A percentile compares a stretch with the other conserved stretches of the same genome.
These are phyloP conservation scores for Phytopythium mirpurense DNA, from an alignment of 352 stramenopile genomes.

Conservation along the genomic window DNA sequence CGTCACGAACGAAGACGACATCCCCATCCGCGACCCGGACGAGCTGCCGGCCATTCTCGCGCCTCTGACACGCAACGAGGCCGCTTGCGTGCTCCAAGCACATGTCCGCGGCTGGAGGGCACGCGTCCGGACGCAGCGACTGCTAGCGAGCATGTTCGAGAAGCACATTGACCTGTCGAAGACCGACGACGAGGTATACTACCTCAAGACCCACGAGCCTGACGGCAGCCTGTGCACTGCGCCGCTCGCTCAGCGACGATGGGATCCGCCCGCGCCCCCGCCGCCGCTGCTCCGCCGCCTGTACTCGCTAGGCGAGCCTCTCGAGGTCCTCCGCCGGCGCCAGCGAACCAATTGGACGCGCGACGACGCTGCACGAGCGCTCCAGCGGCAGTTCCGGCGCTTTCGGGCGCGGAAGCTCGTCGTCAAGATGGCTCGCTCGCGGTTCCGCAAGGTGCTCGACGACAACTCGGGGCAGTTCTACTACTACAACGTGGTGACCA, in stretches of 20 bases:
- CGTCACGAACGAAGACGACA: slow-evolving; percentile 21
- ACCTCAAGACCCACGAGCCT: slow-evolving; percentile 17
- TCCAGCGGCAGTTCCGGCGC: slow-evolving; percentile 48
- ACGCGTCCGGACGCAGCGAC: not conserved
- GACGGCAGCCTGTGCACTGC: not conserved
- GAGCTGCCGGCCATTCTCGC: slow-evolving; percentile 34
- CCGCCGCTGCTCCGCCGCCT: slow-evolving; percentile 39
- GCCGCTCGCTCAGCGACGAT: slow-evolving; percentile 7
- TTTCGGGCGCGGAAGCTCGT: slow-evolving; percentile 35
- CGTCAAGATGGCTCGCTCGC: slow-evolving; percentile 33
- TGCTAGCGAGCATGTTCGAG: slow-evolving; percentile 32
- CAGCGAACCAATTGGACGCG: slow-evolving; percentile 38
- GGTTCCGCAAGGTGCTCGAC: slow-evolving; percentile 59
- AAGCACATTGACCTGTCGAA: slow-evolving; percentile 53
- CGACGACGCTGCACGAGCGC: slow-evolving; percentile 45
- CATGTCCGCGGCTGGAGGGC: not conserved
- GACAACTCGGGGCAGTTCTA: slow-evolving; percentile 39
- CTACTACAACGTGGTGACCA: slow-evolving; percentile 73
- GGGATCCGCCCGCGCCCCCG: slow-evolving; percentile 17
- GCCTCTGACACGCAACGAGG: slow-evolving; percentile 48
- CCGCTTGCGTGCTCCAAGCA: slow-evolving; percentile 39
- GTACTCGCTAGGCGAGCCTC: slow-evolving; percentile 58
- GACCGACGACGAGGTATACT: slow-evolving; percentile 33
- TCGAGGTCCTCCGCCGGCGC: slow-evolving; percentile 50
- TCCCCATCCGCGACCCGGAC: slow-evolving; percentile 72